Evolutionary conservation across 768 basidiomycete species (phyloP).

Genomic region (Termitomyces sp.): DNA sequence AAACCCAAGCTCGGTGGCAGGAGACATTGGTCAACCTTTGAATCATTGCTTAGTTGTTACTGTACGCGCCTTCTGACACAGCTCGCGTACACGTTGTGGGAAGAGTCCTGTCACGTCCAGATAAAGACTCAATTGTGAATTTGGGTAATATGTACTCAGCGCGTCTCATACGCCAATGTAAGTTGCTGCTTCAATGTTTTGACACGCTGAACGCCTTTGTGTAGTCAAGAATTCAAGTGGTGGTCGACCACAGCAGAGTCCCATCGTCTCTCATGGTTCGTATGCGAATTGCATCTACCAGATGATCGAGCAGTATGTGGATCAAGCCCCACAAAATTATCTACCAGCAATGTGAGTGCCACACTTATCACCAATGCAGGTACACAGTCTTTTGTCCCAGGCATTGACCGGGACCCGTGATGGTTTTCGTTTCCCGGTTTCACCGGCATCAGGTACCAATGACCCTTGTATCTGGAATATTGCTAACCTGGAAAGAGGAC

Average conservation of each 20-base stretch:
- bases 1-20: too few relatives aligned
- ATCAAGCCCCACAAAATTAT: not conserved
- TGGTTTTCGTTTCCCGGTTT: conserved; percentile 28
- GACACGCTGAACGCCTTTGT: too few relatives aligned
- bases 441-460: conserved; percentile 19
- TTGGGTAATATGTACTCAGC: too few relatives aligned
- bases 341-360: conserved; percentile 7
- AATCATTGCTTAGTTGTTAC: too few relatives aligned
- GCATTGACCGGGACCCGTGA: conserved; percentile 35
- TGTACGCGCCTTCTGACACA: too few relatives aligned
- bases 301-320: conserved; percentile 3
- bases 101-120: too few relatives aligned
- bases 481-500: conserved; percentile 10
- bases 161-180: too few relatives aligned
- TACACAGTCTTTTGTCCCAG: conserved; percentile 9
- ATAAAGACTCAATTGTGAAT: too few relatives aligned
- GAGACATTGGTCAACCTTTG: too few relatives aligned
- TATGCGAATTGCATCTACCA: conserved; percentile 1
- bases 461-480: conserved; percentile 12
- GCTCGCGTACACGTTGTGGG: too few relatives aligned
- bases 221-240: not conserved
- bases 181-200: too few relatives aligned
- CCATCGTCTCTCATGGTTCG: not conserved
- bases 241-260: not conserved
- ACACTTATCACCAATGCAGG: too few relatives aligned